Base-by-base conservation (phyloP, 352 stramenopile species). In the Pythium pyrilobum region DNA sequence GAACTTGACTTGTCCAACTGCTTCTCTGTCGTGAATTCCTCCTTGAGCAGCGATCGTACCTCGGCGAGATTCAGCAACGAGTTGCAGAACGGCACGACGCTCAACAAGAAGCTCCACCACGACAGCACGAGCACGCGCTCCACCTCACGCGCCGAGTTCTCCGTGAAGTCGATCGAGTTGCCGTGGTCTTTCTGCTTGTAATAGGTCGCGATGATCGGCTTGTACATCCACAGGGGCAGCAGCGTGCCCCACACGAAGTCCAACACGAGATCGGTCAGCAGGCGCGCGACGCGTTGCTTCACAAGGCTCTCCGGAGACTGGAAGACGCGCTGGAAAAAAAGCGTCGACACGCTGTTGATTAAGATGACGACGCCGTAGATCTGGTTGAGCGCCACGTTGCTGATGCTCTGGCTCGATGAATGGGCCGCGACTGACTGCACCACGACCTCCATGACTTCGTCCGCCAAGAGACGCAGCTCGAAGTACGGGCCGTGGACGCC, bases 181-280 rank as follows among this genome's bases (percentile, higher is more conserved):
- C 40, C 52, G 33, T 52, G 41, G 24, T 51, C 41, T 32, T 37
- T 31, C 24, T 52, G 52, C 16, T 42, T 25, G 20, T 33, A 45
- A 25, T 52, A 59, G 0, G 29, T 36, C 6, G 5, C 15, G 15
- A 52, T 13, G 25, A 60, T 66, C 41, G 56, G 56, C 33, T 46
- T 29, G 36, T 65, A 69, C 46, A 66, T 47, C 46, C 49, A 46
- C 21, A 63, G 33, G 4, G 62, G 52, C 20, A 60, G 16, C n/a
- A 60, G 16, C 11, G 33, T 48, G 9, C 42, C 52, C 52, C 52
- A 60, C 12, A 53, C 44, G 23, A 54, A 60, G 36, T 60, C 52
- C 1, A 52, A 28, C 18, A 53, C 28, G 10, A 53, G 31, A 29
- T 60, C 52, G 2, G 37, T 48, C 16, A 60, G 34, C 13, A 60